Evolutionary conservation across 768 basidiomycete species (phyloP), one percentile per base, ranked within the genome.

Genomic region (Boletus edulis): DNA sequence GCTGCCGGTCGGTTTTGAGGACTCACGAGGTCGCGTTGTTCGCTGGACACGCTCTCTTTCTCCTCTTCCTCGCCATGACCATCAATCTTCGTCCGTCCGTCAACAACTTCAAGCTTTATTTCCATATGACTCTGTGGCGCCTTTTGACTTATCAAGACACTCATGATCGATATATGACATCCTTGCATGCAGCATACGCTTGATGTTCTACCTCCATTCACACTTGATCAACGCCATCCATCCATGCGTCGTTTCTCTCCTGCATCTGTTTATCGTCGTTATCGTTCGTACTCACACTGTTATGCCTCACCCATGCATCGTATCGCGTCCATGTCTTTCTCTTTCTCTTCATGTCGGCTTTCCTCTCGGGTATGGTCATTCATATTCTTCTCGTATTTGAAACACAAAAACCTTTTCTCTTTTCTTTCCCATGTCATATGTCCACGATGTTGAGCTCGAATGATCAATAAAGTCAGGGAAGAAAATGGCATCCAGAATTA

Each of bases 1-100:
- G 87, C 81, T 43, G 69, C 67, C 42, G 68, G 70, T 49, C 68
- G 76, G 55, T 67, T 63, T 49, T 71, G 59, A 67, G 39, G 42
- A 37, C 51, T 3, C 12, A 27, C 12, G 3, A 31, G 43, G 46
- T 31, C 32, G 13, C 38, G 27, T 15, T 52, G 41, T 35, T 9
- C 18, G 18, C 49, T 24, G 29, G 31, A 46, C 14, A 39, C 15
- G 29, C 46, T 39, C 35, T 37, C n/a, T 45, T 43, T 43, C 20
- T 42, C 32, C 31, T 32, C 55, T 27, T 6, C 27, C 10, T 15
- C 41, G n/a, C 32, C 29, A 34, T 50, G 12, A 37, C 12, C 32
- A 15, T 46, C 43, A 27, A 29, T 9, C 8, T 29, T 29, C 9
- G 8, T 29, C 27, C 27, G 27, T 29, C 27, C 32, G 32, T 58